Base-by-base conservation (phyloP, 2,329 filamentous ascomycete species). In the Dissoconium aciculare region DNA sequence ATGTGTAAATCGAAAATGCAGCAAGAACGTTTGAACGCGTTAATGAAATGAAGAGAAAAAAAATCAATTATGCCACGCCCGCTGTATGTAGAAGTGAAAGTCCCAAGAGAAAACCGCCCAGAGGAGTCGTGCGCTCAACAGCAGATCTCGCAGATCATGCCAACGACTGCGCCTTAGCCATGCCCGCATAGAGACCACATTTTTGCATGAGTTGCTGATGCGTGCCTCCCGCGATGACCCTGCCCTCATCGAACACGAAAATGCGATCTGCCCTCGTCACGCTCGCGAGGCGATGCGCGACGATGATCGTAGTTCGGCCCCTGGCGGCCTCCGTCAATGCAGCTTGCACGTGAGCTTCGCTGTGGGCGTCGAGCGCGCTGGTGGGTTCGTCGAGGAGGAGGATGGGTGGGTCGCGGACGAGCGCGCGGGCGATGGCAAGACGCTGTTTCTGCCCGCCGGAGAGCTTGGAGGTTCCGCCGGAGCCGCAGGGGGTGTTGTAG, bases 191-290 rank as follows among this genome's bases (percentile, higher is more conserved):
- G 27, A 62, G 51, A 2, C 54, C 55, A 24, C 56, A 59, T 19
- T 50, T 59, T 56, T 29, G 13, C 17, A 32, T 55, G 40, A 78
- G 54, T 44, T 74, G 69, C 4, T 60, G 56, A 46, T 78, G 72
- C 12, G 64, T 64, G n/a, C 77, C 74, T 33, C 59, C 55, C 46
- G 78, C 72, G 2, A 71, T 57, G 21, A 78, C 63, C 13, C 52
- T 66, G 14, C 75, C 71, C 37, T 74, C 66, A 8, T 78, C 77
- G 28, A 89, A 69, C 0, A 87, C 78, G 44, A 80, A 82, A 25
- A 85, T 85, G n/a, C 74, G 59, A 50, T 87, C 74, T 1, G 79
- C 78, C 42, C 84, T 77, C 52, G 80, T 78, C 12, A 85, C 73
- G 9, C 78, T 87, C 0, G 75, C 75, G 28, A 87, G 60, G 10